Evolutionary conservation across 257 asterid genomes (phyloP), one percentile per base, ranked within the genome.

Genomic region (Marsdenia floribunda): DNA sequence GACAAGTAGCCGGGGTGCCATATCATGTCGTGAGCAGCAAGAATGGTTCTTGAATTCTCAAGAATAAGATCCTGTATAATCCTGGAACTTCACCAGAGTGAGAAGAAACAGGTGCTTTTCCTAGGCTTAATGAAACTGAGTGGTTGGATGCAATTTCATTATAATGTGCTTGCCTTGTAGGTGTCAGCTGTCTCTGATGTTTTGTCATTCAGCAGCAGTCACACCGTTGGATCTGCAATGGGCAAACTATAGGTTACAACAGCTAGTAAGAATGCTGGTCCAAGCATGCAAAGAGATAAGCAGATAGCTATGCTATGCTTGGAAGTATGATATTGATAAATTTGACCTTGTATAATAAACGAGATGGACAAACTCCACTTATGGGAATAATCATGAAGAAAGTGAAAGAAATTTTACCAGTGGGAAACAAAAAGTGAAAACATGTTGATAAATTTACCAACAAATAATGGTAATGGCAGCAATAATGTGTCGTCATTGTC

Each of bases 201-300:
- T 72, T 33, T 40, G 26, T 29, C 47, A 68, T 12, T 72, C 22
- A 35, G 14, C 52, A 47, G 52, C 52, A 47, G 35, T 61, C 15
- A 71, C 19, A 33, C 29, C 18, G 22, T 72, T 21, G 61, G 49
- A 35, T 72, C 75, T 55, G 54, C 54, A 68, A 64, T 21, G n/a
- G 38, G 40, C 66, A 55, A 21, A 71, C 12, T 1, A 54, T 35
- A 21, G 22, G 59, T 5, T 35, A 6, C 16, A 11, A 38, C 52
- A 29, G 33, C 33, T 6, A 47, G 11, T 13, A 47, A 47, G 52
- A 4, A 47, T 47, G 11, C 10, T 68, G 37, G 68, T 68, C 55
- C 57, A n/a, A 68, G n/a, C 35, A 68, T 26, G 40, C 13, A 22
- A 37, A 72, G 33, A 26, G 24, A 18, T 54, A 21, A 33, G 33